Evolutionary conservation across 306 rosid genomes (phyloP), one percentile per base, ranked within the genome.

Genomic region (Glycyrrhiza uralensis): DNA sequence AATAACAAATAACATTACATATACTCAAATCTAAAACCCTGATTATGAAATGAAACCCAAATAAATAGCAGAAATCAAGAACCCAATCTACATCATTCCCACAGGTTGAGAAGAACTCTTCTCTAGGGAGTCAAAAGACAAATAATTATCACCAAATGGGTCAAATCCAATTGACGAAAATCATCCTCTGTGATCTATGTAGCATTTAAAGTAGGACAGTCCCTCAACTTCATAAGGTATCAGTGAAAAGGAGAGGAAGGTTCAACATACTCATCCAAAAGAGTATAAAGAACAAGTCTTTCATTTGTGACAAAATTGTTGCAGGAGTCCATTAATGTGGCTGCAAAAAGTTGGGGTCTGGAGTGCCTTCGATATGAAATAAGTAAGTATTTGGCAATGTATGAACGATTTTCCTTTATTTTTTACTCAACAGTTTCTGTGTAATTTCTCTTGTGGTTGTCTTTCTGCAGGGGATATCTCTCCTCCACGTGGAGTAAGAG

Each of bases 291-390:
- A 35, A 36, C 45, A 36, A 51, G 5, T 18, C 20, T 23, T 61
- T 67, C 41, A 18, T 58, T 29, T 71, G 20, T 82, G 78, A 33
- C 59, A 39, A 66, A 67, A 17, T 76, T 63, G 19, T 66, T 89
- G 76, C 88, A 94, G 99, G 96, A 84, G 69, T 59, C 92, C 30
- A 90, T 94, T 73, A 94, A 87, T 67, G 86, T 89, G 81, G 99
- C 97, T 79, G 91, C 97, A 26, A 80, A 80, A 76, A 84, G 84
- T 56, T 94, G 97, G 96, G 99, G 99, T 56, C 83, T 94, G 39
- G 91, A 91, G 83, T 94, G 99, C 80, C 97, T 94, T 74, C 92
- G 97, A 56, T 94, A 91, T 65, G 99, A 91, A 81, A 91, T 94
- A 83, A 89, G 99, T 94, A 67, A 67, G 91, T 28, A 61, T 47